phyloP scores from a whole-genome alignment of 441 rosid genomes.

The Brassica balearica region DNA sequence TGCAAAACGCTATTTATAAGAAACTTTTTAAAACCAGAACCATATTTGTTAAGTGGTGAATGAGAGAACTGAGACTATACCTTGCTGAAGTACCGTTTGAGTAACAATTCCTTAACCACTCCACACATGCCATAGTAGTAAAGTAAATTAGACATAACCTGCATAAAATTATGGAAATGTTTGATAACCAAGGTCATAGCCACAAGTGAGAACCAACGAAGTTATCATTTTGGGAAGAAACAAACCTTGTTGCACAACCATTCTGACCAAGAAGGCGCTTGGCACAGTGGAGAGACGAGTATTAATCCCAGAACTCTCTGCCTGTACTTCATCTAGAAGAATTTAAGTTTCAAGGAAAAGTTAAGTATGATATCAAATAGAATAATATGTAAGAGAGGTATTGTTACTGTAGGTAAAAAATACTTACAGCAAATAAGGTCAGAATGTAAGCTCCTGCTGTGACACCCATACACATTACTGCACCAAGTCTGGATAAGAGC shows the following conservation, averaged over 20 bases:
- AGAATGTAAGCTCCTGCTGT: conserved; percentile 96
- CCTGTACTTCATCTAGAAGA: conserved; percentile 76
- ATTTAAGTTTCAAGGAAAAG: conserved; percentile 6
- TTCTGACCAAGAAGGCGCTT: conserved; percentile 95
- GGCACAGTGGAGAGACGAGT: conserved; percentile 92
- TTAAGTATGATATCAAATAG: neutral
- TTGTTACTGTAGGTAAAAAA: conserved; percentile 8
- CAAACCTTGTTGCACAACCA: conserved; percentile 92
- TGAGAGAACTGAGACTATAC: conserved; percentile 48
- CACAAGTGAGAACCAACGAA: conserved; percentile 19
- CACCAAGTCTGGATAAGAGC: conserved; percentile 68
- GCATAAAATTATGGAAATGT: conserved; percentile 32
- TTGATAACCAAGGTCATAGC: neutral
- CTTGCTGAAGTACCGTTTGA: conserved; percentile 94
- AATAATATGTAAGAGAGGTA: neutral
- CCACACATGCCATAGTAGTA: conserved; percentile 96
- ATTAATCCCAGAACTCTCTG: conserved; percentile 89
- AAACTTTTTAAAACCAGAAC: too few species aligned
- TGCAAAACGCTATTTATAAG: too few species aligned
- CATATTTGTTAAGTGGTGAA: neutral
- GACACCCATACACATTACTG: conserved; percentile 98
- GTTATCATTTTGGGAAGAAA: conserved; percentile 17
- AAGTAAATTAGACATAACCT: conserved; percentile 86
- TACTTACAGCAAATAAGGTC: conserved; percentile 86
- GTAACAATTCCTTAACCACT: conserved; percentile 80